Conservation (phyloP, 148 eudicot genomes). For the Rhododendron ferrugineum region DNA sequence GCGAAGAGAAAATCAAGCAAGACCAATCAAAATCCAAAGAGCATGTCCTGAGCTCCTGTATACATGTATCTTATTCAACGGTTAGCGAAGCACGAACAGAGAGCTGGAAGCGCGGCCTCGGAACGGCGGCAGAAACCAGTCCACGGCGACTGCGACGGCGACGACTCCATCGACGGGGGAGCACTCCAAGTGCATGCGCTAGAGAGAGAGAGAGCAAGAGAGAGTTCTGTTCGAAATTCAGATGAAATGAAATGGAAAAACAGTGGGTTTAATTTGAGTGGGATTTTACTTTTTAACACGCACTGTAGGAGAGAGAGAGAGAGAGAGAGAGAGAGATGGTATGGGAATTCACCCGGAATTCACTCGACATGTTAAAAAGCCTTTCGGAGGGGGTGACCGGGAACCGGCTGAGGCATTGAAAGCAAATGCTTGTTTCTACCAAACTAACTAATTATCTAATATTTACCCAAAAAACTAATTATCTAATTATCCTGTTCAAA, state of each 20-base stretch:
- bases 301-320: too few species aligned
- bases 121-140: not conserved
- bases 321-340: not conserved
- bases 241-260: not conserved
- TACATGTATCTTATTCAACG: not conserved
- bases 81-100: not conserved
- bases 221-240: not conserved
- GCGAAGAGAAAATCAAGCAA: not conserved
- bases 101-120: not conserved
- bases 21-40: not conserved
- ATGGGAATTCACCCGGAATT: not conserved
- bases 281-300: not conserved
- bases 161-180: not conserved
- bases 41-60: not conserved
- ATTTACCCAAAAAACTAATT: too few species aligned
- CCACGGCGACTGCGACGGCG: not conserved
- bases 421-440: too few species aligned
- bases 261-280: not conserved
- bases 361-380: not conserved
- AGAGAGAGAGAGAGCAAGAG: not conserved
- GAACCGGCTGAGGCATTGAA: not conserved
- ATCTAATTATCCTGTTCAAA: too few species aligned
- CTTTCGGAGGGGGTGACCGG: not conserved
- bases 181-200: not conserved
- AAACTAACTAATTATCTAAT: too few species aligned